phyloP scores from a whole-genome alignment of 345 rosid species.

The Gossypium australe region DNA sequence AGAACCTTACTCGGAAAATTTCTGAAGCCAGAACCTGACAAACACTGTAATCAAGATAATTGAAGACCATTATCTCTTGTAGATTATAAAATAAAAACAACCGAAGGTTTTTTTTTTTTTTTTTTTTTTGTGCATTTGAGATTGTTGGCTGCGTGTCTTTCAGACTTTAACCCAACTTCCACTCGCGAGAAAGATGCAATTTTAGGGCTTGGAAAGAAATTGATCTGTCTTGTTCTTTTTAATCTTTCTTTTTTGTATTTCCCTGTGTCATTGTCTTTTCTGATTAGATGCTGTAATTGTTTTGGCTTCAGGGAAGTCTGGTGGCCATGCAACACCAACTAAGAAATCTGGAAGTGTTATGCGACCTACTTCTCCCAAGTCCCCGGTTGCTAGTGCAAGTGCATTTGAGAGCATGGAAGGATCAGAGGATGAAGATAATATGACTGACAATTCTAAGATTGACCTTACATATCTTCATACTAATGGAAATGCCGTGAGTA shows the following conservation, averaged over 20 bases:
- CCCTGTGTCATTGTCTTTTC: not conserved
- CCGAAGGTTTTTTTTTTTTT: not conserved
- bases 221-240: not conserved
- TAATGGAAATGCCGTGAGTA: slow-evolving; percentile 79
- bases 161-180: not conserved
- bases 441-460: slow-evolving; percentile 52
- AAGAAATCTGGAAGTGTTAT: slow-evolving; percentile 58
- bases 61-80: not conserved
- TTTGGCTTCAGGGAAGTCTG: slow-evolving; percentile 52
- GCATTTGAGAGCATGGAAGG: slow-evolving; percentile 89
- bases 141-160: not conserved
- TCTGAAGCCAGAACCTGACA: not conserved
- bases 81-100: not conserved
- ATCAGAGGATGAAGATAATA: slow-evolving; percentile 87
- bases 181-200: not conserved
- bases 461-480: slow-evolving; percentile 59
- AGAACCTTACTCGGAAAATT: not conserved
- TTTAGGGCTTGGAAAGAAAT: not conserved
- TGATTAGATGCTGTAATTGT: not conserved
- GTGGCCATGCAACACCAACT: slow-evolving; percentile 40
- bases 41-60: not conserved
- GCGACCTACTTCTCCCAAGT: slow-evolving; percentile 84
- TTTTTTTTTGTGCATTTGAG: not conserved
- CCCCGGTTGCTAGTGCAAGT: slow-evolving; percentile 92
- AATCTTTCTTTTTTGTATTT: too few species aligned